Conservation (phyloP, 2,329 filamentous ascomycete genomes). For the Aspergillus chevalieri region DNA sequence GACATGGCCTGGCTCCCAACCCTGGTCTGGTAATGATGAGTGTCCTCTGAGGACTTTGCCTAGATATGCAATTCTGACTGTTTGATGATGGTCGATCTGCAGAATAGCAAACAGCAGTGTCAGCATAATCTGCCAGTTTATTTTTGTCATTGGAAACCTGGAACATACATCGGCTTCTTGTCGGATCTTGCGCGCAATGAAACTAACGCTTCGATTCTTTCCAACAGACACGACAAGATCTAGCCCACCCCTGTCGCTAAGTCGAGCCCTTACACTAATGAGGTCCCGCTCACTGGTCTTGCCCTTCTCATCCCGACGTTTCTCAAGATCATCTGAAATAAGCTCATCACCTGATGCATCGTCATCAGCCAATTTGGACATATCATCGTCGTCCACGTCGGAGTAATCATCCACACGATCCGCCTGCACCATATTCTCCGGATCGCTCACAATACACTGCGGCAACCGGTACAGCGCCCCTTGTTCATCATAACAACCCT, state of each 20-base stretch:
- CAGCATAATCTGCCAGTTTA: background rate
- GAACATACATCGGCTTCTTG: constrained; percentile 59
- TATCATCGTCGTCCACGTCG: constrained; percentile 17
- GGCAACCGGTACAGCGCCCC: constrained; percentile 66
- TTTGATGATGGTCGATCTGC: constrained; percentile 54
- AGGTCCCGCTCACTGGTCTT: constrained; percentile 53
- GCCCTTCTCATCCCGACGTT: constrained; percentile 52
- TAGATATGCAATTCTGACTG: constrained; percentile 69
- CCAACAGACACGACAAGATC: constrained; percentile 56
- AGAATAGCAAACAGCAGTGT: background rate
- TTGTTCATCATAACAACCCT: constrained; percentile 65
- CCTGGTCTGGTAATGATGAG: constrained; percentile 59
- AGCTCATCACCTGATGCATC: constrained; percentile 36
- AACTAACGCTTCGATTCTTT: constrained; percentile 59
- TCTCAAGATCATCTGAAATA: constrained; percentile 33
- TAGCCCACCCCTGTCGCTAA: constrained; percentile 59
- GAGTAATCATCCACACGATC: constrained; percentile 14
- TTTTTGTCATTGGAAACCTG: background rate
- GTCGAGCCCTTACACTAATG: constrained; percentile 54
- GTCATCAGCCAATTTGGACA: constrained; percentile 27
- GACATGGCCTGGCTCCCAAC: constrained; percentile 69
- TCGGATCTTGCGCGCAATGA: constrained; percentile 57
- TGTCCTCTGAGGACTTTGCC: constrained; percentile 72
- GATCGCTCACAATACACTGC: constrained; percentile 63
- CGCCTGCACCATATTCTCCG: constrained; percentile 47